Evolutionary conservation across 2,329 filamentous ascomycete genomes (phyloP), one percentile per base, ranked within the genome.

Genomic region (Neocatenulostroma microsporum): DNA sequence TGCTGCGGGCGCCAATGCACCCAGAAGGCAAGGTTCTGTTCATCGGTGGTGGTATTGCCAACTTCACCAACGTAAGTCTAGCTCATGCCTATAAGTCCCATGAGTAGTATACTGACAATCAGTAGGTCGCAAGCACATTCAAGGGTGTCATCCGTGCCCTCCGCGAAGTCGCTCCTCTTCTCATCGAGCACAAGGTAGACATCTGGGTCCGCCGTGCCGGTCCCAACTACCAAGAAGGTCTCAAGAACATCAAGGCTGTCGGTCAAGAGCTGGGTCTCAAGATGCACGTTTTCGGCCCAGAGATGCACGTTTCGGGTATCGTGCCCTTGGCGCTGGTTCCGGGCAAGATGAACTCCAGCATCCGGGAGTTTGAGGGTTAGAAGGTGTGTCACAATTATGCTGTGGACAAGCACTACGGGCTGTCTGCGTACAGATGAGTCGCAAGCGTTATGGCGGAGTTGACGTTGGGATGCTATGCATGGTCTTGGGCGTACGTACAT

Each of bases 1-100:
- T 98, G 85, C 83, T 98, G 54, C 85, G 91, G 53, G 82, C 89
- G 38, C 89, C 91, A 41, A 66, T 78, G 61, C 74, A 78, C 66
- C 76, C 84, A 44, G 82, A 95, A 60, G 91, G 91, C 73, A 98
- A 96, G 78, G 86, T 98, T 36, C 82, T 98, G 50, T 98, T 98
- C 78, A 96, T 98, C 53, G 91, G 91, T 67, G 91, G 91, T 72
- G 91, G 91, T 77, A 98, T 98, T 76, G 91, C 91, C 76, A 98
- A 98, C 82, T 98, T 98, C 74, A 98, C 91, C 75, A 98, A 96
- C 71, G 91, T 69, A 57, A 57, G 62, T 57, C 23, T 28, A 5
- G 2, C 26, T 26, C 10, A 17, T 14, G 7, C 36, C 43, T 53
- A 29, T 51, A 46, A 36, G 23, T 8, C 23, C 8, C 23, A n/a